A percentile compares a stretch with the other conserved stretches of the same genome.
Evolutionary conservation across 179 eudicot species (phyloP).

Genomic region (Camellia oleifera): DNA sequence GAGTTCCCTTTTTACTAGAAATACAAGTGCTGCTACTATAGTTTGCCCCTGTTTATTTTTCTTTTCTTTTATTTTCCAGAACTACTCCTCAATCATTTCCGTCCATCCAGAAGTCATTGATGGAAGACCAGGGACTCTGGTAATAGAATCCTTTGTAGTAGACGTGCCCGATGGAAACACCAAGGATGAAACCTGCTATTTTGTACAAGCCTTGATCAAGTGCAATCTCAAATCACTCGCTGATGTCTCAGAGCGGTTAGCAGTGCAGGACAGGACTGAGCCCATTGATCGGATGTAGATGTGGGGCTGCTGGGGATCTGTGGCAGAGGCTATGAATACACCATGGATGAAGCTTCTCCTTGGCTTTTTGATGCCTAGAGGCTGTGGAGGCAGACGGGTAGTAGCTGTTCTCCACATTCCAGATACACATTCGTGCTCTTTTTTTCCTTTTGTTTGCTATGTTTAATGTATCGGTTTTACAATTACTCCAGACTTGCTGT

Average conservation of each 20-base stretch:
- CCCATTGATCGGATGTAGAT: slow-evolving; percentile 49
- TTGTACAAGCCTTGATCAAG: slow-evolving; percentile 69
- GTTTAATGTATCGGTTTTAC: slow-evolving; percentile 10
- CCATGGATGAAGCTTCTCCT: slow-evolving; percentile 57
- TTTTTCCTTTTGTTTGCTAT: neutral
- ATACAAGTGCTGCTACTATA: neutral
- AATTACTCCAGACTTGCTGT: slow-evolving; percentile 20
- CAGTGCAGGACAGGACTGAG: slow-evolving; percentile 64
- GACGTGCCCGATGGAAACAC: slow-evolving; percentile 89
- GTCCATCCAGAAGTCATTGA: slow-evolving; percentile 78
- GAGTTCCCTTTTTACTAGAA: neutral
- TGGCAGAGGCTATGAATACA: slow-evolving; percentile 20
- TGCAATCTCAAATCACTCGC: slow-evolving; percentile 82
- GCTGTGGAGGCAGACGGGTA: slow-evolving; percentile 44
- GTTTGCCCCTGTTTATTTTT: neutral
- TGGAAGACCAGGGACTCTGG: slow-evolving; percentile 82
- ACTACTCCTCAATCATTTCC: slow-evolving; percentile 74
- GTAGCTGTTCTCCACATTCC: slow-evolving; percentile 26
- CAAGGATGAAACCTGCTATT: slow-evolving; percentile 76
- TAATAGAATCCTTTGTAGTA: slow-evolving; percentile 82
- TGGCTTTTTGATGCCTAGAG: slow-evolving; percentile 27
- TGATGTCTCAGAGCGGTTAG: slow-evolving; percentile 70
- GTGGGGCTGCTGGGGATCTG: slow-evolving; percentile 9
- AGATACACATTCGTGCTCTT: slow-evolving; percentile 1
- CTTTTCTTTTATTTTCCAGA: slow-evolving; percentile 33